Evolutionary conservation across 2,329 filamentous ascomycete genomes (phyloP).

Genomic region (Endocalyx cinctus): DNA sequence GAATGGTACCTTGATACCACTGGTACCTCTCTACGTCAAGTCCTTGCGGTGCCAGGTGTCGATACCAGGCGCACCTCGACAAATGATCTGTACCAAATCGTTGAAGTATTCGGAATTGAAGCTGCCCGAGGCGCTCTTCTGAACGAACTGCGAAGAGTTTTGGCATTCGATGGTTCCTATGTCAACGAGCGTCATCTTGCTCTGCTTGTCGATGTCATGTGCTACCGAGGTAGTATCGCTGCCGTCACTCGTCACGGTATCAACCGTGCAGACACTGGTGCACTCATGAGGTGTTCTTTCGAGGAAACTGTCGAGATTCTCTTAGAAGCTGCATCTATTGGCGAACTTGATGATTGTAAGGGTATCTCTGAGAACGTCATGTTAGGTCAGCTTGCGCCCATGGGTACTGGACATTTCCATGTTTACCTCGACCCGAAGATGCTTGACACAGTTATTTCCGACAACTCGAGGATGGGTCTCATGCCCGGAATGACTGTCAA

Average conservation of each 20-base stretch:
- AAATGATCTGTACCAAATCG: conserved; percentile 92
- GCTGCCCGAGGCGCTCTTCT: conserved; percentile 83
- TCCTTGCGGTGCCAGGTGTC: conserved; percentile 82
- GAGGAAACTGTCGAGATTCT: conserved; percentile 99
- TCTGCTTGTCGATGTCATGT: conserved; percentile 96
- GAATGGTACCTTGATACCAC: conserved; percentile 97
- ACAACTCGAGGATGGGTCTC: conserved; percentile 80
- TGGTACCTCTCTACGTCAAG: conserved; percentile 79
- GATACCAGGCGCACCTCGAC: conserved; percentile 83
- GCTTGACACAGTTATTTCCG: conserved; percentile 90
- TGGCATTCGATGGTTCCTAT: conserved; percentile 98
- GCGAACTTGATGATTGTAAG: conserved; percentile 94
- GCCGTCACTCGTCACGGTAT: conserved; percentile 98
- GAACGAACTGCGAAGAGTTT: conserved; percentile 82
- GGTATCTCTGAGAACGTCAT: conserved; percentile 99
- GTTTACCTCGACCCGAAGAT: conserved; percentile 90
- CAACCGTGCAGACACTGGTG: conserved; percentile 95
- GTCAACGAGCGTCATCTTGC: conserved; percentile 98
- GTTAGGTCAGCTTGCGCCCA: conserved; percentile 92
- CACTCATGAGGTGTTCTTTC: conserved; percentile 98
- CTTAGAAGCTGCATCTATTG: conserved; percentile 87
- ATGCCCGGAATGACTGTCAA: conserved; percentile 77
- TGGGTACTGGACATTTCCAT: conserved; percentile 95
- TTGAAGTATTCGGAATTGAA: conserved; percentile 94
- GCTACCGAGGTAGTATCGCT: conserved; percentile 86